phyloP scores from a whole-genome alignment of 495 filamentous ascomycete species.

The Aspergillus avenaceus region DNA sequence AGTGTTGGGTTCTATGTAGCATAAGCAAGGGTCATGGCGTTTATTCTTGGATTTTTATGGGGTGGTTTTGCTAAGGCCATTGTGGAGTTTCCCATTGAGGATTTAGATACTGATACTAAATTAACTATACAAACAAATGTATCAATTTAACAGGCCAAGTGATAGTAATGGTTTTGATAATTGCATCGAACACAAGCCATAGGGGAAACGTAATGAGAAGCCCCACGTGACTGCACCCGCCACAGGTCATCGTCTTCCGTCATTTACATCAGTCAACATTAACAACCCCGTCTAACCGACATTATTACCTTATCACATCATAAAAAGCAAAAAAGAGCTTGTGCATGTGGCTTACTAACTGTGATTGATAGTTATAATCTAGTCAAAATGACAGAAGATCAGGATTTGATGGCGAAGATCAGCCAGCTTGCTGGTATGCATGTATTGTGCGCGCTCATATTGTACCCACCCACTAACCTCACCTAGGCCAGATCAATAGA shows the following conservation, averaged over 20 bases:
- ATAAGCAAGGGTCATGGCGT: conserved; percentile 24
- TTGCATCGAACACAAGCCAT: too few species aligned
- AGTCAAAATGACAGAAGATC: conserved; percentile 62
- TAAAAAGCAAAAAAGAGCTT: conserved; percentile 2
- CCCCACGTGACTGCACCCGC: conserved; percentile 3
- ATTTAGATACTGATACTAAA: conserved; percentile 2
- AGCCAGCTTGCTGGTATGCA: conserved; percentile 67
- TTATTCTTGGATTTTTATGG: conserved; percentile 9
- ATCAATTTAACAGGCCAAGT: neutral
- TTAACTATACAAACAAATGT: neutral
- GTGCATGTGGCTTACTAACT: conserved; percentile 1
- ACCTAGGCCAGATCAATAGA: conserved; percentile 74
- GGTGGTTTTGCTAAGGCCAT: conserved; percentile 6
- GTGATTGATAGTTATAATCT: neutral
- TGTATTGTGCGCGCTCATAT: conserved; percentile 1
- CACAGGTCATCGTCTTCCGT: neutral
- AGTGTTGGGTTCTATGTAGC: conserved; percentile 23
- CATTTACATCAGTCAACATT: neutral
- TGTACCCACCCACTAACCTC: conserved; percentile 24
- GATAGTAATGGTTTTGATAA: too few species aligned
- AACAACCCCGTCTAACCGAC: neutral
- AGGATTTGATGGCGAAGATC: conserved; percentile 73
- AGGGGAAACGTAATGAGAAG: too few species aligned
- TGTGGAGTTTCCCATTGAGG: conserved; percentile 3
- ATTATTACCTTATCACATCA: neutral